phyloP scores from a whole-genome alignment of 352 stramenopile genomes.

The Globisporangium yorkense region DNA sequence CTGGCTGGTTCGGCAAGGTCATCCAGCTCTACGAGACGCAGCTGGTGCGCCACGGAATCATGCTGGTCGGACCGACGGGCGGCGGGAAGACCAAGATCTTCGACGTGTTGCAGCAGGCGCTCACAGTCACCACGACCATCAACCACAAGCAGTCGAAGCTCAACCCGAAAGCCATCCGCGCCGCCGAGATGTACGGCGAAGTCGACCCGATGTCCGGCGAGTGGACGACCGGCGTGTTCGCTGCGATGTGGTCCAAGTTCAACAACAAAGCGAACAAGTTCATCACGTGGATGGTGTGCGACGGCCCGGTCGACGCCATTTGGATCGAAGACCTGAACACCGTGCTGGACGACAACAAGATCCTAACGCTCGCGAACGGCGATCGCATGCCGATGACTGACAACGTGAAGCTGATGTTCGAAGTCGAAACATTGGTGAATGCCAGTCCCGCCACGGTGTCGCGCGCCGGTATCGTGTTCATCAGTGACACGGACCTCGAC shows the following conservation, averaged over 20 bases:
- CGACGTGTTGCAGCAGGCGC: constrained; percentile 90
- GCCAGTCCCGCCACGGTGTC: constrained; percentile 96
- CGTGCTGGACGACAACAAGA: constrained; percentile 97
- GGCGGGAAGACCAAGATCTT: constrained; percentile 98
- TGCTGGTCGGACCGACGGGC: constrained; percentile 96
- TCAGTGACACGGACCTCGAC: constrained; percentile 97
- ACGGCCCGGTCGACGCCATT: constrained; percentile 97
- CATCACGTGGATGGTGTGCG: constrained; percentile 98
- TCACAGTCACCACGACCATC: constrained; percentile 90
- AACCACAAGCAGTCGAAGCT: constrained; percentile 95
- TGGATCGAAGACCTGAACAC: constrained; percentile 99
- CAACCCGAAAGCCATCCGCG: constrained; percentile 97
- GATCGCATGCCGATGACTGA: constrained; percentile 98
- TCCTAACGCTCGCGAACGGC: constrained; percentile 95
- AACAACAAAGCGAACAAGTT: constrained; percentile 98
- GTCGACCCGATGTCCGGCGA: constrained; percentile 95
- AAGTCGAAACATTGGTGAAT: constrained; percentile 97
- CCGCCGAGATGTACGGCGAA: constrained; percentile 98
- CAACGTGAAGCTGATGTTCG: constrained; percentile 97
- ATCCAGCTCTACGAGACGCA: constrained; percentile 98
- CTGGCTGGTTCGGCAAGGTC: constrained; percentile 93
- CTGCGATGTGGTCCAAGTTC: constrained; percentile 98
- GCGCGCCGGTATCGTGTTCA: constrained; percentile 97
- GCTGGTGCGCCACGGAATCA: constrained; percentile 97
- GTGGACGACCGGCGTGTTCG: constrained; percentile 98